Conservation (phyloP, 2,329 filamentous ascomycete species). For the Daldinia sp. region DNA sequence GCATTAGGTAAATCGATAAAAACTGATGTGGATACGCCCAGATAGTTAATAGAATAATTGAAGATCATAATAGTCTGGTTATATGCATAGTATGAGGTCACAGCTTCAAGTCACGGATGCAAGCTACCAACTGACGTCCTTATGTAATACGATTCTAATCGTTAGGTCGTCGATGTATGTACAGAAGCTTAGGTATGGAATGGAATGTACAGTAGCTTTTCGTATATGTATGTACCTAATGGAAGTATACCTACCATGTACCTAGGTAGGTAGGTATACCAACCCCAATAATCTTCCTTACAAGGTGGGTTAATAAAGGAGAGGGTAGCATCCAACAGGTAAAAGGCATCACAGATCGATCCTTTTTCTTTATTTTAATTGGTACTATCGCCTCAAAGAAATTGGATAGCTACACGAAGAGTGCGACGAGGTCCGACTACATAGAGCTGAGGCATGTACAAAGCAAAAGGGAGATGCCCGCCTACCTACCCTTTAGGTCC, state of each 20-base stretch:
- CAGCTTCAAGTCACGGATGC: not conserved
- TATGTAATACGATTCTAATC: no score
- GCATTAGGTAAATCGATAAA: slow-evolving; percentile 19
- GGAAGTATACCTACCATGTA: not conserved
- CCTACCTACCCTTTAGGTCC: not conserved
- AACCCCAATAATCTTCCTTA: not conserved
- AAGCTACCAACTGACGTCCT: not conserved
- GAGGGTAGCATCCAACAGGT: not conserved
- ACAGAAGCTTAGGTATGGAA: no score
- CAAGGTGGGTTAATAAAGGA: slow-evolving; percentile 2
- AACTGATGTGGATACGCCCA: slow-evolving; percentile 3
- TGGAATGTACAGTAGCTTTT: no score
- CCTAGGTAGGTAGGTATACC: not conserved
- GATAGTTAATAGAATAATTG: slow-evolving; percentile 18
- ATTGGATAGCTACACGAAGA: slow-evolving; percentile 27
- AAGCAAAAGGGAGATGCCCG: not conserved
- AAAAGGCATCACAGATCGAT: not conserved
- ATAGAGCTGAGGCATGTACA: slow-evolving; percentile 11
- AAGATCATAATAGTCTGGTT: not conserved
- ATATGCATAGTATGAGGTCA: not conserved
- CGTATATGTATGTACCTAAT: not conserved
- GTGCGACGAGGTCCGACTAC: slow-evolving; percentile 15
- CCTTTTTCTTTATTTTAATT: slow-evolving; percentile 7
- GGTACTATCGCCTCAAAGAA: slow-evolving; percentile 14
- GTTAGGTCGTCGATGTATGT: no score